Evolutionary conservation across 2,329 filamentous ascomycete genomes (phyloP).

Genomic region (Diaporthe ampelina): DNA sequence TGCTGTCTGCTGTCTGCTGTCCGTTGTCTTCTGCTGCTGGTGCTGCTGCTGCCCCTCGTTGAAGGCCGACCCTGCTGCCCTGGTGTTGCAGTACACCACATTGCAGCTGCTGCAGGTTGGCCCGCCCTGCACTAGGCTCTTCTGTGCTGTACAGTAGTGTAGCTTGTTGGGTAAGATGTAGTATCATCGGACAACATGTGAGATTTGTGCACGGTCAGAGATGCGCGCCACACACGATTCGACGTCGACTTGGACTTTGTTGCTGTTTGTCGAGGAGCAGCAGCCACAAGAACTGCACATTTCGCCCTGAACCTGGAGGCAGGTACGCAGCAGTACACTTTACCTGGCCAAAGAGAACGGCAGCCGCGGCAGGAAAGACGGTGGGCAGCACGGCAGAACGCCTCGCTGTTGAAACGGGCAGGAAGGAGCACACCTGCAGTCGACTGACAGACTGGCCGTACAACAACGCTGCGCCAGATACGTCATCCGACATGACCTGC

Average conservation of each 20-base stretch:
- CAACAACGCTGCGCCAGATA: not conserved
- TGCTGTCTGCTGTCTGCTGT: not conserved
- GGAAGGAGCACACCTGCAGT: conserved; percentile 14
- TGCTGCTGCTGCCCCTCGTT: too few relatives aligned
- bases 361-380: not conserved
- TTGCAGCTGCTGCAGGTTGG: conserved; percentile 32
- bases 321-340: too few relatives aligned
- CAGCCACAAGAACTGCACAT: not conserved
- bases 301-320: not conserved
- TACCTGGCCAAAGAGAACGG: not conserved
- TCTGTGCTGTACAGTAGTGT: not conserved
- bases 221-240: not conserved
- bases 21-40: too few relatives aligned
- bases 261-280: not conserved
- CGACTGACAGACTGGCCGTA: not conserved
- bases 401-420: conserved; percentile 4
- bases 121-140: conserved; percentile 30
- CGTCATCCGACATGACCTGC: conserved; percentile 14
- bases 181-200: conserved; percentile 12
- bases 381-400: not conserved
- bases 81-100: conserved; percentile 37
- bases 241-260: not conserved
- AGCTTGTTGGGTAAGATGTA: conserved; percentile 1
- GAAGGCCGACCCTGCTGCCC: conserved; percentile 17
- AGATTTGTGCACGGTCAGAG: conserved; percentile 7